These are phyloP conservation scores for Calonectria fujianensis DNA, from an alignment of 2,329 filamentous ascomycete genomes.

Conservation along the genomic window DNA sequence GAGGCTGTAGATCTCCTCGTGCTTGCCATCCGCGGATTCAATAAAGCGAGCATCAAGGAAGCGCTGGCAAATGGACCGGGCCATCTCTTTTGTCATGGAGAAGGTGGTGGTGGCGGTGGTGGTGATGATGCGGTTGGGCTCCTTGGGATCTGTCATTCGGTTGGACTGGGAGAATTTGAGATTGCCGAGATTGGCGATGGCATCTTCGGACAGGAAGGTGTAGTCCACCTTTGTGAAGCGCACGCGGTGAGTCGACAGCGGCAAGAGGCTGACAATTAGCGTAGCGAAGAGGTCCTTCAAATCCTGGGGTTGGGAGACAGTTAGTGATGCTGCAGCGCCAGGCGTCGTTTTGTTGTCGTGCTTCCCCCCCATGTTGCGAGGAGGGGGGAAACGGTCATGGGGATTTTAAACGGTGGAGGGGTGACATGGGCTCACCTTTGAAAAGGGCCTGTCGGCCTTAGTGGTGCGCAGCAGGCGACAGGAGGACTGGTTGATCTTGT, in stretches of 20 bases:
- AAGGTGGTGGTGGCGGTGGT: conserved; percentile 98
- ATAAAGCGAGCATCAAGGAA: conserved; percentile 96
- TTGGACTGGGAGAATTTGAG: conserved; percentile 99
- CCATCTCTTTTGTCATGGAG: conserved; percentile 99
- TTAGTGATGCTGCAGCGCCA: conserved; percentile 18
- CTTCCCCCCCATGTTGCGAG: neutral
- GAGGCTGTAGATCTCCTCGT: conserved; percentile 85
- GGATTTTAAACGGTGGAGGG: neutral
- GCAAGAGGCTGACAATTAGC: conserved; percentile 90
- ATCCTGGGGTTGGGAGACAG: conserved; percentile 74
- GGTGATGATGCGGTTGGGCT: conserved; percentile 94
- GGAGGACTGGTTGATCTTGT: conserved; percentile 80
- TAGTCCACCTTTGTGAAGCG: conserved; percentile 93
- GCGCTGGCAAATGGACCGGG: conserved; percentile 92
- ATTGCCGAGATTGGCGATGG: conserved; percentile 96
- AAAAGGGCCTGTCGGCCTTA: conserved; percentile 95
- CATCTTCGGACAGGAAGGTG: conserved; percentile 96
- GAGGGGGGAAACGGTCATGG: conserved; percentile 7
- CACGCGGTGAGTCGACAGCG: conserved; percentile 91
- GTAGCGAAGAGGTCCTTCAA: conserved; percentile 98
- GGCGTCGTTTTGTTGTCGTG: neutral
- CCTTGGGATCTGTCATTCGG: conserved; percentile 98
- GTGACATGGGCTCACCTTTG: conserved; percentile 78
- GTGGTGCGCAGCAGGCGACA: conserved; percentile 97
- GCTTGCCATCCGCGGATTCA: conserved; percentile 92